phyloP scores from a whole-genome alignment of 202 grass and related monocot species.

The Miscanthus sacchariflorus region DNA sequence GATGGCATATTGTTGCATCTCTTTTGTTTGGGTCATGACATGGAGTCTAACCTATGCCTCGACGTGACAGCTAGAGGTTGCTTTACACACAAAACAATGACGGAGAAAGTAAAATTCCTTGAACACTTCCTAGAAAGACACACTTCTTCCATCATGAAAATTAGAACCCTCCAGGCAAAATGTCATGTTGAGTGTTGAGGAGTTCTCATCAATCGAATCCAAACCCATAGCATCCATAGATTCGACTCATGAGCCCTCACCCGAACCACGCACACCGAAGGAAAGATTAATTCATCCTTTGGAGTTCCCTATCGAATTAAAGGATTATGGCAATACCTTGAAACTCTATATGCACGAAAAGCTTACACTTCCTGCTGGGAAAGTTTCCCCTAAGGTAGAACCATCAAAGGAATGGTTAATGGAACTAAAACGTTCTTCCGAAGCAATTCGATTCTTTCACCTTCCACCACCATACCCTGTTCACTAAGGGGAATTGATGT shows the following conservation, averaged over 20 bases:
- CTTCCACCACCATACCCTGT: neutral
- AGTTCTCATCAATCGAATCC: too few relatives aligned
- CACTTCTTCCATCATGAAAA: neutral
- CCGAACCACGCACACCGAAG: too few relatives aligned
- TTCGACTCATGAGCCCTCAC: neutral
- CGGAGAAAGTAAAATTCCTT: too few relatives aligned
- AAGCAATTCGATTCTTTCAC: neutral
- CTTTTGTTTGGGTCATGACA: neutral
- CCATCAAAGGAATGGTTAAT: neutral
- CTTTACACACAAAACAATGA: neutral
- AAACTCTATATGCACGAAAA: neutral
- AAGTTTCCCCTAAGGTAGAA: neutral
- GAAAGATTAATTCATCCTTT: too few relatives aligned
- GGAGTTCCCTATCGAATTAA: neutral
- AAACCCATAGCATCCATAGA: neutral
- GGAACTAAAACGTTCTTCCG: neutral
- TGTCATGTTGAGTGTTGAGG: neutral
- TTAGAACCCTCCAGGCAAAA: neutral
- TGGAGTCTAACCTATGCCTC: neutral
- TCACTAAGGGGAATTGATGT: too few relatives aligned
- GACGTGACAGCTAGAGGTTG: neutral
- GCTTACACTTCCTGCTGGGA: too few relatives aligned
- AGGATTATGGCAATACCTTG: neutral
- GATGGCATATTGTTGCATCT: neutral
- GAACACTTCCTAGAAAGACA: too few relatives aligned